These are phyloP conservation scores for Casuarina cunninghamiana DNA, from an alignment of 306 rosid species.

Conservation along the genomic window DNA sequence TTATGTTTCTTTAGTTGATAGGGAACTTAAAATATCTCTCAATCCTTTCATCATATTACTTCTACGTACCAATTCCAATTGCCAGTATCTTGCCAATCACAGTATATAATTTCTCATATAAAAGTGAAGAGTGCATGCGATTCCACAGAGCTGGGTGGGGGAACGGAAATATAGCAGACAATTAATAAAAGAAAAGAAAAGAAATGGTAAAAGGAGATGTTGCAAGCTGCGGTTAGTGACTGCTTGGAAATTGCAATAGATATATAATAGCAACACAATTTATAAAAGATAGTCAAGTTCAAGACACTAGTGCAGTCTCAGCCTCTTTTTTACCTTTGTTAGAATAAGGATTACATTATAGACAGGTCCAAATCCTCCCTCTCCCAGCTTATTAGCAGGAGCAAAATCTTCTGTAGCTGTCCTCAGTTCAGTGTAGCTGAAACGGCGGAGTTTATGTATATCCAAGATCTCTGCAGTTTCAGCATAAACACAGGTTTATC, in stretches of 20 bases:
- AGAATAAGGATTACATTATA: slow-evolving; percentile 46
- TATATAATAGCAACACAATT: too few relatives aligned
- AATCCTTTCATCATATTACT: neutral
- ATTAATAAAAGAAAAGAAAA: neutral
- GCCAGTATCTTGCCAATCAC: neutral
- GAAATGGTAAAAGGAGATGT: neutral
- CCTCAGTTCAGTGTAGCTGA: slow-evolving; percentile 57
- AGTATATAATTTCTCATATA: neutral
- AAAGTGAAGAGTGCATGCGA: neutral
- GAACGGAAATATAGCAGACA: neutral
- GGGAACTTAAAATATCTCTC: neutral
- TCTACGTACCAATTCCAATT: neutral
- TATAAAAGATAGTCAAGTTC: neutral
- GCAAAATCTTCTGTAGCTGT: slow-evolving; percentile 67
- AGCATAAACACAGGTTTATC: slow-evolving; percentile 21
- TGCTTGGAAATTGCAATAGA: too few relatives aligned
- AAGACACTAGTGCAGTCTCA: neutral
- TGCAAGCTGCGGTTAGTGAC: neutral
- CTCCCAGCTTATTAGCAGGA: slow-evolving; percentile 63
- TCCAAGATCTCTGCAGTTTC: slow-evolving; percentile 58
- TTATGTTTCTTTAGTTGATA: neutral
- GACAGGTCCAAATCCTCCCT: slow-evolving; percentile 93
- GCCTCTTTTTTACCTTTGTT: neutral
- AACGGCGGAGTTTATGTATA: slow-evolving; percentile 66
- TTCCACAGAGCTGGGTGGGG: neutral